Percentiles rank a stretch among this genome's conserved stretches.
Conservation (phyloP, 768 basidiomycete species). For the Termitomyces sp. region DNA sequence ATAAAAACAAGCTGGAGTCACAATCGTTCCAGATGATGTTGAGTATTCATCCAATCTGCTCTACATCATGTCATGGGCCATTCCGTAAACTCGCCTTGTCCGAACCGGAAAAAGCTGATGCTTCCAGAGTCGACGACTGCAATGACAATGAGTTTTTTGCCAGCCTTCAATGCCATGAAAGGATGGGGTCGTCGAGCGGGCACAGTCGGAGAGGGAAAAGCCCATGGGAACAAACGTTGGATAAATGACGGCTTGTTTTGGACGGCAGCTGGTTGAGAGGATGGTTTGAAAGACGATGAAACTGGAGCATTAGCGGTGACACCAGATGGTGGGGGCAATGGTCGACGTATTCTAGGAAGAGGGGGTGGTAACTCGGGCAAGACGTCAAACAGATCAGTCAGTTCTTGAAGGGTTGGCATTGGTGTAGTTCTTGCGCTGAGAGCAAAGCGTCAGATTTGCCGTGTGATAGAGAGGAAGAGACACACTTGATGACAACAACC, state of each 20-base stretch:
- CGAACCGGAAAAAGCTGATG: conserved; percentile 86
- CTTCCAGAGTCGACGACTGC: conserved; percentile 88
- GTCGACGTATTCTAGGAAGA: conserved; percentile 39
- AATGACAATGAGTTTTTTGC: conserved; percentile 79
- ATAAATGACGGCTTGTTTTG: conserved; percentile 19
- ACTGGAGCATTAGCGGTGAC: not conserved
- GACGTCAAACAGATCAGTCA: conserved; percentile 65
- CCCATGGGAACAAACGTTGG: conserved; percentile 23
- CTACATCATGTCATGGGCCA: conserved; percentile 59
- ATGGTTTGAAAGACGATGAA: not conserved
- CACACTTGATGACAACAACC: conserved; percentile 80
- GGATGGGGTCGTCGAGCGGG: conserved; percentile 54
- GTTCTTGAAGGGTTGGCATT: conserved; percentile 79
- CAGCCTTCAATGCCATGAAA: conserved; percentile 78
- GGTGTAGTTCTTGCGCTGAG: conserved; percentile 76
- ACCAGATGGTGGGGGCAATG: conserved; percentile 10
- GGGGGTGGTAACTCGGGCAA: conserved; percentile 71
- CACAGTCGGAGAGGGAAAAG: conserved; percentile 14
- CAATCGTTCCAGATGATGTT: too few relatives aligned
- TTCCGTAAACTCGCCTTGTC: conserved; percentile 80
- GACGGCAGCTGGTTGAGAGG: not conserved
- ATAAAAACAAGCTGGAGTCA: too few relatives aligned
- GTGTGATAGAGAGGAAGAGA: not conserved
- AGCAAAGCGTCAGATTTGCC: not conserved
- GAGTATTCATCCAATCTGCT: too few relatives aligned